Base-by-base conservation (phyloP, 2,329 filamentous ascomycete genomes). In the Metarhizium robertsii region DNA sequence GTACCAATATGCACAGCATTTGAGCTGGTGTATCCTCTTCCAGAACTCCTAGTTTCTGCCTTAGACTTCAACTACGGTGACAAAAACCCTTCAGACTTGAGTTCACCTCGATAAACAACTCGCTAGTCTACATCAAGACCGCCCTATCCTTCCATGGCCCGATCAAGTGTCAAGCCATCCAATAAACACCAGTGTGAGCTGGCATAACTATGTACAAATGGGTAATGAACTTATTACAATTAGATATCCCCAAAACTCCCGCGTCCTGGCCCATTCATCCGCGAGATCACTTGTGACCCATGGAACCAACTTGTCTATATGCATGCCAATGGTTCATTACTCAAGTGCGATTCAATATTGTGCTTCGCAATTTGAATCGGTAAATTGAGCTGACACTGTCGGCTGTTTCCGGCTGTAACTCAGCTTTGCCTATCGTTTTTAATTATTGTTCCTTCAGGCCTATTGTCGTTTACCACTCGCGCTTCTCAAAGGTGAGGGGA, bases 401-500 rank as follows among this genome's bases (percentile, higher is more conserved):
- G 32, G 36, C 36, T 38, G 32, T 40, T 40, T 11, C 8, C 13
- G 38, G 5, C 38, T 16, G 14, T 14, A 13, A 40, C 13, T 40
- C 38, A 11, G 11, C 14, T 13, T 16, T 40, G 8, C 16, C 20
- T 30, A 16, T 40, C 36, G 50, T 36, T 43, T n/a, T 4, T 29
- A 6, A 51, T 32, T 18, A 46, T 29, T 16, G 25, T 36, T 11
- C 32, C 20, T 51, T n/a, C 42, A 42, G 29, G 13, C 7, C 25
- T 16, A 42, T 10, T 2, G 14, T 7, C 4, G 10, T 50, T 65
- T 70, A 78, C 71, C 72, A 78, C 65, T 77, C 73, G 57, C 79
- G 73, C 67, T 77, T 71, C 59, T 74, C 79, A 68, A 94, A 92
- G 2, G 85, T 86, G 64, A 94, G 79, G 55, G 87, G 85, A 74